These are phyloP conservation scores for Penicillium pulvis DNA, from an alignment of 495 filamentous ascomycete species.

Conservation along the genomic window DNA sequence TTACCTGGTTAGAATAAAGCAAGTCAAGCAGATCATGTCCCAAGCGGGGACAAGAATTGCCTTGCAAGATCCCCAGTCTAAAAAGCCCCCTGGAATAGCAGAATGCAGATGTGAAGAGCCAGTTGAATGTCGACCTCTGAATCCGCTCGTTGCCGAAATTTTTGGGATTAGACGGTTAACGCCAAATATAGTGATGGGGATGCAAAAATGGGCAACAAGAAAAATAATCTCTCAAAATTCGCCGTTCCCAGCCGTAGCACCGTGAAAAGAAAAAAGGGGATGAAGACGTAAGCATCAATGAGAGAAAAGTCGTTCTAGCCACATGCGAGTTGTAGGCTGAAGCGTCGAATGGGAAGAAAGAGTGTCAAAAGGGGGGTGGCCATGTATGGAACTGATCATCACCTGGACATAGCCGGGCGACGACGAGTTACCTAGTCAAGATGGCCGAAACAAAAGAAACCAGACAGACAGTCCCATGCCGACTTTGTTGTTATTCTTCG, in stretches of 20 bases:
- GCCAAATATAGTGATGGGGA: slow-evolving; percentile 34
- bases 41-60: neutral
- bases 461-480: slow-evolving; percentile 26
- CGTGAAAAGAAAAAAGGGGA: slow-evolving; percentile 35
- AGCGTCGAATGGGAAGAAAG: slow-evolving; percentile 29
- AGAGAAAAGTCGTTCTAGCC: slow-evolving; percentile 34
- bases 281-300: slow-evolving; percentile 38
- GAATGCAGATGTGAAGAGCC: slow-evolving; percentile 2
- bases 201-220: slow-evolving; percentile 30
- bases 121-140: neutral
- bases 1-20: slow-evolving; percentile 1
- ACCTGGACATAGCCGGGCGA: slow-evolving; percentile 17
- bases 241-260: slow-evolving; percentile 51
- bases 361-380: slow-evolving; percentile 19
- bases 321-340: slow-evolving; percentile 26
- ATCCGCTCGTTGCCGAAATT: slow-evolving; percentile 19
- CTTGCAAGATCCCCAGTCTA: slow-evolving; percentile 1
- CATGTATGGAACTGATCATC: slow-evolving; percentile 3
- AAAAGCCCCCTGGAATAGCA: neutral
- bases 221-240: slow-evolving; percentile 34
- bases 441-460: slow-evolving; percentile 25
- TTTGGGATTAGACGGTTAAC: slow-evolving; percentile 45
- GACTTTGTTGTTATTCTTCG: slow-evolving; percentile 23
- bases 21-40: neutral
- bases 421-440: slow-evolving; percentile 11